Evolutionary conservation across 208 protist species (phyloP).

Genomic region (Spongospora subterranea): DNA sequence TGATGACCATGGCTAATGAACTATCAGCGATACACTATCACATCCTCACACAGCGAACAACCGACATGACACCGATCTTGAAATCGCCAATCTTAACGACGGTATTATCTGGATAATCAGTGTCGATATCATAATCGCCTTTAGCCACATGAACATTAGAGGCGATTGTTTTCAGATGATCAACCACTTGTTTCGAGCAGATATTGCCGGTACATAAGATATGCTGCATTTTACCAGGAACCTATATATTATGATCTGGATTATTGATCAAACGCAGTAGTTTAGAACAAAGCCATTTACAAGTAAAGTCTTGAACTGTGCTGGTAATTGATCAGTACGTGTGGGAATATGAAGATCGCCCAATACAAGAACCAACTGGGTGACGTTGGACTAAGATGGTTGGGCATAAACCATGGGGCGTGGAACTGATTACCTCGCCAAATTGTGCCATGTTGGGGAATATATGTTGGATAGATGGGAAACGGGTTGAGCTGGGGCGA

Average conservation of each 20-base stretch:
- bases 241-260: constrained; percentile 68
- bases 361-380: constrained; percentile 92
- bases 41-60: background rate
- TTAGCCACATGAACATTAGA: constrained; percentile 89
- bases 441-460: constrained; percentile 11
- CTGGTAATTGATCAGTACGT: constrained; percentile 86
- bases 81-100: constrained; percentile 56
- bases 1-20: constrained; percentile 69
- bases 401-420: background rate
- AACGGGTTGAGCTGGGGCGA: no score
- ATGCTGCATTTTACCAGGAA: constrained; percentile 92
- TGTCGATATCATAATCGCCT: constrained; percentile 58
- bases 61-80: constrained; percentile 53
- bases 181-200: constrained; percentile 87
- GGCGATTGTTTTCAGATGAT: constrained; percentile 93
- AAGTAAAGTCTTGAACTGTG: constrained; percentile 92
- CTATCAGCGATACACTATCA: background rate
- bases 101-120: constrained; percentile 37
- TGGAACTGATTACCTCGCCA: background rate
- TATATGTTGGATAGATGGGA: no score
- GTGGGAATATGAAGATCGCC: constrained; percentile 99
- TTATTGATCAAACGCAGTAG: background rate
- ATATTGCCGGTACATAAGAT: constrained; percentile 98
- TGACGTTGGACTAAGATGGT: constrained; percentile 42
- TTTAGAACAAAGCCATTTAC: constrained; percentile 68